These are phyloP conservation scores for Cutaneotrichosporon dermatis DNA, from an alignment of 1,284 basidiomycete genomes.

Conservation along the genomic window DNA sequence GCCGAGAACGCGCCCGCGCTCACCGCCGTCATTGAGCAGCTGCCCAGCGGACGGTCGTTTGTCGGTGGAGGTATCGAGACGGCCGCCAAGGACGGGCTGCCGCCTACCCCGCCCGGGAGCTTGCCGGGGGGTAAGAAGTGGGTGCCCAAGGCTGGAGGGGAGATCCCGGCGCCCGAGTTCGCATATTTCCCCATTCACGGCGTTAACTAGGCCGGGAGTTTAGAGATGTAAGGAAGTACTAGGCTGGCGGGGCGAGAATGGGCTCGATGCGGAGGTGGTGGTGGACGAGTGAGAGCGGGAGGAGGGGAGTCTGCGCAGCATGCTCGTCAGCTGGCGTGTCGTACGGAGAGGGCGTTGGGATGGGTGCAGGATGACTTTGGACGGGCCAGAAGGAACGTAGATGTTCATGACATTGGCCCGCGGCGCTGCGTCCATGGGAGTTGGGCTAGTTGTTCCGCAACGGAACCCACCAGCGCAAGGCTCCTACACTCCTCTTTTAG, in stretches of 20 bases:
- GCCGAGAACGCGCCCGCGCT: constrained; percentile 52
- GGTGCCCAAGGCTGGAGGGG: constrained; percentile 61
- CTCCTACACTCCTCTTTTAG: too few relatives aligned
- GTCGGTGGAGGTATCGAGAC: constrained; percentile 61
- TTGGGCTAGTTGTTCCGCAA: too few relatives aligned
- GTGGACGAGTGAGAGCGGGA: background rate
- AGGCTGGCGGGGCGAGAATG: too few relatives aligned
- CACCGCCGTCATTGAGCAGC: constrained; percentile 62
- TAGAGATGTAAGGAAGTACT: constrained; percentile 2
- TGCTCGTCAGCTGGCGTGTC: too few relatives aligned
- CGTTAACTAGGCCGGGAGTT: background rate
- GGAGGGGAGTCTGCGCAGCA: too few relatives aligned
- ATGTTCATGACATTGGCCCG: too few relatives aligned
- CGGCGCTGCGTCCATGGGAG: too few relatives aligned
- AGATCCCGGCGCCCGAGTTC: constrained; percentile 69
- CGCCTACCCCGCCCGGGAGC: constrained; percentile 60
- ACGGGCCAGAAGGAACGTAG: too few relatives aligned
- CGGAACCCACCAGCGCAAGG: too few relatives aligned
- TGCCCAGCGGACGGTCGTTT: constrained; percentile 57
- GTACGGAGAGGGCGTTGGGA: too few relatives aligned
- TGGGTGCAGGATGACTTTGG: too few relatives aligned
- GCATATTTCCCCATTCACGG: constrained; percentile 71
- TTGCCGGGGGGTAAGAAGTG: constrained; percentile 56
- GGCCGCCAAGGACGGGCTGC: constrained; percentile 53
- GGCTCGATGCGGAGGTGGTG: background rate